Conservation (phyloP, 1,284 basidiomycete genomes). For the Ganoderma resinaceum region DNA sequence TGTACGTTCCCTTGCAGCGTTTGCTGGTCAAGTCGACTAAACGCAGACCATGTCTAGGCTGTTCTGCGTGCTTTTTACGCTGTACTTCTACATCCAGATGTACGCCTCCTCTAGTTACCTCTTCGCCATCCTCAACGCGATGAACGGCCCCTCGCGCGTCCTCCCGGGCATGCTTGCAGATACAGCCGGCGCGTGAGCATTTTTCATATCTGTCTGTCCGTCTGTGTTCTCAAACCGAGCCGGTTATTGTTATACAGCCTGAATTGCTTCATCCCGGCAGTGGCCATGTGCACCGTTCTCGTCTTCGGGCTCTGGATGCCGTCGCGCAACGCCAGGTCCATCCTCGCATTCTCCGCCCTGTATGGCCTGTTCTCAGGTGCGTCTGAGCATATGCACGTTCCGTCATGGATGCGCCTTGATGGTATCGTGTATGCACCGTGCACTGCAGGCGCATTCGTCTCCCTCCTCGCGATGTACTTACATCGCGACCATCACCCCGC, state of each 20-base stretch:
- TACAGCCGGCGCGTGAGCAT: constrained; percentile 23
- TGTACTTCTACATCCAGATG: constrained; percentile 43
- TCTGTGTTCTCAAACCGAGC: too few relatives aligned
- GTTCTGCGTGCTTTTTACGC: constrained; percentile 46
- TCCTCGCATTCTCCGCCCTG: constrained; percentile 26
- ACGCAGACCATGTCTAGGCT: constrained; percentile 18
- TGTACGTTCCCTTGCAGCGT: constrained; percentile 34
- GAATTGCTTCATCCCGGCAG: constrained; percentile 24
- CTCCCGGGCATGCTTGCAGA: constrained; percentile 28
- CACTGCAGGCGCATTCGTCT: constrained; percentile 21
- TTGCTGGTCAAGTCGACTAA: too few relatives aligned
- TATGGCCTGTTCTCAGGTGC: constrained; percentile 29
- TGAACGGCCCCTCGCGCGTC: constrained; percentile 27
- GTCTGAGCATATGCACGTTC: background rate
- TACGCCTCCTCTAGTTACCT: constrained; percentile 30
- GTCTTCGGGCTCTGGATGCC: constrained; percentile 27
- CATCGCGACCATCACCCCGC: constrained; percentile 29
- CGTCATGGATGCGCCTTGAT: background rate
- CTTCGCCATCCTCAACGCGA: constrained; percentile 29
- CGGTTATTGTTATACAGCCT: too few relatives aligned
- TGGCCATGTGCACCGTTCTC: constrained; percentile 21
- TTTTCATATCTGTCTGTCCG: too few relatives aligned
- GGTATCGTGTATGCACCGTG: background rate
- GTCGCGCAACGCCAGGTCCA: constrained; percentile 21
- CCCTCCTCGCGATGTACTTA: constrained; percentile 29